Evolutionary conservation across 2,329 filamentous ascomycete genomes (phyloP).

Genomic region (Endocalyx cinctus): DNA sequence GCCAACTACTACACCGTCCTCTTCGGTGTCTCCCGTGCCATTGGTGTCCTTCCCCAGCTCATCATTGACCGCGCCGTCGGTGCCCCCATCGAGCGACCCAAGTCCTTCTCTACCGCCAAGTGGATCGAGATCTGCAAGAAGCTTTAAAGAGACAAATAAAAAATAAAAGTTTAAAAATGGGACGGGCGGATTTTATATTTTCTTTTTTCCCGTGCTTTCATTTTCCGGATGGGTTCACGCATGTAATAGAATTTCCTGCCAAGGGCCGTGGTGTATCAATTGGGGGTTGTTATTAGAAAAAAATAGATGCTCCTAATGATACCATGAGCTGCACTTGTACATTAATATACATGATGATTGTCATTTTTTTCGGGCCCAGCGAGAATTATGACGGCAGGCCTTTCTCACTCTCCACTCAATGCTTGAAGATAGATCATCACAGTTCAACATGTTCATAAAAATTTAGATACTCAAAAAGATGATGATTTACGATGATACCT

Average conservation of each 20-base stretch:
- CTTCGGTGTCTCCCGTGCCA: conserved; percentile 96
- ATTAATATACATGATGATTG: conserved; percentile 26
- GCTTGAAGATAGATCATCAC: no score
- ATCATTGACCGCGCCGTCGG: conserved; percentile 99
- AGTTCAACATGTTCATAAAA: no score
- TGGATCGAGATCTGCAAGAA: conserved; percentile 92
- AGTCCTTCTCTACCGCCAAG: conserved; percentile 97
- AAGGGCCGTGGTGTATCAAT: conserved; percentile 24
- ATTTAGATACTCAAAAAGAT: no score
- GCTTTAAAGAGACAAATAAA: conserved; percentile 58
- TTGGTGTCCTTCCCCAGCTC: conserved; percentile 97
- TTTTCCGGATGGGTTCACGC: conserved; percentile 20
- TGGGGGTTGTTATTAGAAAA: conserved; percentile 18
- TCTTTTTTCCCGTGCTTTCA: conserved; percentile 11
- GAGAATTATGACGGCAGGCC: no score
- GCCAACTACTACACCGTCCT: conserved; percentile 99
- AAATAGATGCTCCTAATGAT: conserved; percentile 26
- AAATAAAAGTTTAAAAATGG: no score
- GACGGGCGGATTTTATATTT: conserved; percentile 11
- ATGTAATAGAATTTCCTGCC: conserved; percentile 25
- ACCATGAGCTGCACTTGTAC: conserved; percentile 30
- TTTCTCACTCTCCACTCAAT: no score
- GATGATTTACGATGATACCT: no score
- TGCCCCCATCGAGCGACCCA: conserved; percentile 95
- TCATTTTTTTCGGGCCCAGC: no score